phyloP scores from a whole-genome alignment of 2,329 filamentous ascomycete genomes.

The Colletotrichum sojae region DNA sequence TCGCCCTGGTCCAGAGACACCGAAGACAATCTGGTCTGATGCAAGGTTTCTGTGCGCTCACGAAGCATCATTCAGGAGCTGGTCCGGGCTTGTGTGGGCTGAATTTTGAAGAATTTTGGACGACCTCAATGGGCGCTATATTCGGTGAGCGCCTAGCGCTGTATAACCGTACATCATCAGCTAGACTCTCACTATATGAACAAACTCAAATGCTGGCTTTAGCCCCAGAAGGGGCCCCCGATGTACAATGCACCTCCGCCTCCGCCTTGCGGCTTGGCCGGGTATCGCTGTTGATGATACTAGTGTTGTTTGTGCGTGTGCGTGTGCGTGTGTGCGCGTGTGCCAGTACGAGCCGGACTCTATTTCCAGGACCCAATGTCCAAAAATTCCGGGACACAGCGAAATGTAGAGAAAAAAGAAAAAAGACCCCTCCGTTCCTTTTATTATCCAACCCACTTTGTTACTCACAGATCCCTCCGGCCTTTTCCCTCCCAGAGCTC shows the following conservation, averaged over 20 bases:
- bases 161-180: conserved; percentile 23
- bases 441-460: conserved; percentile 36
- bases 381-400: conserved; percentile 25
- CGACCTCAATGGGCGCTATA: not conserved
- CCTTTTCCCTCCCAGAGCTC: not conserved
- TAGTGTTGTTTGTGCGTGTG: conserved; percentile 15
- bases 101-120: not conserved
- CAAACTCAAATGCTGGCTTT: conserved; percentile 14
- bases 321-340: not conserved
- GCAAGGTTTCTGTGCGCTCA: no score
- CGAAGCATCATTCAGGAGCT: no score
- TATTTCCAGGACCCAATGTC: conserved; percentile 34
- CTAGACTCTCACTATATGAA: conserved; percentile 11
- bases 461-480: conserved; percentile 4
- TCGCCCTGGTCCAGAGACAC: no score
- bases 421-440: conserved; percentile 11
- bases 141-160: conserved; percentile 26
- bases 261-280: conserved; percentile 26
- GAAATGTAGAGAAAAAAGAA: conserved; percentile 4
- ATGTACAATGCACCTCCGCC: conserved; percentile 37
- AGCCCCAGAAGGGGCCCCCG: not conserved
- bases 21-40: no score
- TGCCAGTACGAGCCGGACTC: conserved; percentile 33
- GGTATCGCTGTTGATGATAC: conserved; percentile 41
- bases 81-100: no score